These are phyloP conservation scores for Hirsutella thompsonii DNA, from an alignment of 2,329 filamentous ascomycete species.

Conservation along the genomic window DNA sequence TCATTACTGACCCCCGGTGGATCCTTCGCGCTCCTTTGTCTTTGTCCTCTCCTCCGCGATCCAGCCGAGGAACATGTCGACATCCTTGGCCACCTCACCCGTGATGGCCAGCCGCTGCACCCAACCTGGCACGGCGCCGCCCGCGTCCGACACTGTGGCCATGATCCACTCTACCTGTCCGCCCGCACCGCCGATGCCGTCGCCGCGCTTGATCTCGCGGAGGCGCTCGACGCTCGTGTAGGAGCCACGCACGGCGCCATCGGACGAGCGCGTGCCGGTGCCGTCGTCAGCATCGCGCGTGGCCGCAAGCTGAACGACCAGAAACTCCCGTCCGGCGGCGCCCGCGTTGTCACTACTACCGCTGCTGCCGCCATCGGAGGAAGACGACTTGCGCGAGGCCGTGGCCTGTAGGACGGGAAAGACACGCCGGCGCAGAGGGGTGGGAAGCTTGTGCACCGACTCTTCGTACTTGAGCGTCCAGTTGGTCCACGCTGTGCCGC, in stretches of 20 bases:
- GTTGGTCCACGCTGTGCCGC: conserved; percentile 28
- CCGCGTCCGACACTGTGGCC: conserved; percentile 61
- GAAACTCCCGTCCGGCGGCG: conserved; percentile 31
- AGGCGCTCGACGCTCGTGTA: conserved; percentile 57
- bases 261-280: conserved; percentile 25
- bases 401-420: conserved; percentile 57
- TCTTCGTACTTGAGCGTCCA: conserved; percentile 43
- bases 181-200: too few species aligned
- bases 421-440: conserved; percentile 47
- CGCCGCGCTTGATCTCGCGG: conserved; percentile 26
- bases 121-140: conserved; percentile 51
- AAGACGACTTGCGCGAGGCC: too few species aligned
- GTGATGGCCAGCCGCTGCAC: conserved; percentile 53
- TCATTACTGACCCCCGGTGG: neutral
- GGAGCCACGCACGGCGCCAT: conserved; percentile 35
- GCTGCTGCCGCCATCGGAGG: too few species aligned
- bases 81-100: conserved; percentile 55
- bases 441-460: conserved; percentile 51
- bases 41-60: conserved; percentile 30
- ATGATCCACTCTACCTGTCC: conserved; percentile 79
- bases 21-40: neutral
- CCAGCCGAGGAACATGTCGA: conserved; percentile 55
- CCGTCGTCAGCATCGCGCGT: conserved; percentile 10
- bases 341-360: too few species aligned
- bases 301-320: conserved; percentile 43